phyloP scores from a whole-genome alignment of 345 rosid species.

The Brassica carinata region DNA sequence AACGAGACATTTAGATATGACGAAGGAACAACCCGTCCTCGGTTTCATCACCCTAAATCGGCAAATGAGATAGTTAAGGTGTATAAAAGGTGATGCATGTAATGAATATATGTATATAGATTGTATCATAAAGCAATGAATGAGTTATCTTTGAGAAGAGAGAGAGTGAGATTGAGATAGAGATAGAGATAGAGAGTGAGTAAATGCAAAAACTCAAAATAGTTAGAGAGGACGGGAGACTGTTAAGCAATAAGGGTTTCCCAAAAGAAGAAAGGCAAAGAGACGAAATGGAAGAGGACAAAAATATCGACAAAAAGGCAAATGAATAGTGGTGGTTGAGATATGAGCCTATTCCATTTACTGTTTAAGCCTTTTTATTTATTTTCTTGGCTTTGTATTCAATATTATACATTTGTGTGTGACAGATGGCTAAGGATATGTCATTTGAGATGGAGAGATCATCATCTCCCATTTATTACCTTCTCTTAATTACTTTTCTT shows the following conservation, averaged over 20 bases:
- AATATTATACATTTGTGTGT: constrained; percentile 7
- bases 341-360: constrained; percentile 34
- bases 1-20: not conserved
- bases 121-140: not conserved
- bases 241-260: constrained; percentile 30
- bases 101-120: not conserved
- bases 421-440: constrained; percentile 40
- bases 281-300: constrained; percentile 37
- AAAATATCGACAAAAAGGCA: constrained; percentile 36
- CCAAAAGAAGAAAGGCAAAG: constrained; percentile 27
- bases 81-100: not conserved
- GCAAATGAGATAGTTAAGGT: constrained; percentile 6
- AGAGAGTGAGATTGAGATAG: not conserved
- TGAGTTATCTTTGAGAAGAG: not conserved
- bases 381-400: constrained; percentile 11
- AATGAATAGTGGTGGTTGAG: constrained; percentile 35
- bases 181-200: not conserved
- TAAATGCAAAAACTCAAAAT: not conserved
- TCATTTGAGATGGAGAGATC: constrained; percentile 38
- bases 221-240: not conserved
- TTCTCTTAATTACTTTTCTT: not conserved
- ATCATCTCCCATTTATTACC: constrained; percentile 33
- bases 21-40: not conserved
- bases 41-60: constrained; percentile 25
- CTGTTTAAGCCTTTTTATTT: not conserved